phyloP scores from a whole-genome alignment of 306 rosid species.

The Trichosanthes cucumerina region DNA sequence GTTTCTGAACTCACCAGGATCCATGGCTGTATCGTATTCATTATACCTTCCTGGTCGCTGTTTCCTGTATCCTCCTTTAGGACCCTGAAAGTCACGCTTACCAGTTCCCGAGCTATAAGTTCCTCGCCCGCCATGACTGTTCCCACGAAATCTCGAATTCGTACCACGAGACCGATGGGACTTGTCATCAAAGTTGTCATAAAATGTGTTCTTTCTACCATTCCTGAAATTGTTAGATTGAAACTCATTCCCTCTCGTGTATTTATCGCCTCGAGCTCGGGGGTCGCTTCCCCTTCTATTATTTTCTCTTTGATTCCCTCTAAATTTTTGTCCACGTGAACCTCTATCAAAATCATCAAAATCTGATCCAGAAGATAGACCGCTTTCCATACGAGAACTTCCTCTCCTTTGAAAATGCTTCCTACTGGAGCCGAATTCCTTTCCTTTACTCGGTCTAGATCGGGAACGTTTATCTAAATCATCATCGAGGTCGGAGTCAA shows the following conservation, averaged over 20 bases:
- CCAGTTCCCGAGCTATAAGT: slow-evolving; percentile 23
- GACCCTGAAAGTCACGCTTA: slow-evolving; percentile 14
- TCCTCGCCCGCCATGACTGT: slow-evolving; percentile 21
- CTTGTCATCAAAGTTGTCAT: slow-evolving; percentile 34
- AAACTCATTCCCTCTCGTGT: slow-evolving; percentile 20
- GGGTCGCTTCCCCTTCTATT: slow-evolving; percentile 6
- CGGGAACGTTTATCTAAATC: slow-evolving; percentile 28
- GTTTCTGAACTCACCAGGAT: slow-evolving; percentile 44
- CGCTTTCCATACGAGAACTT: slow-evolving; percentile 15
- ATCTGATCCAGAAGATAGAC: slow-evolving; percentile 25
- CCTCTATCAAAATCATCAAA: slow-evolving; percentile 16
- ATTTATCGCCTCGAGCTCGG: slow-evolving; percentile 16
- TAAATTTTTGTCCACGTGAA: slow-evolving; percentile 6
- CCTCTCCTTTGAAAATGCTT: slow-evolving; percentile 28
- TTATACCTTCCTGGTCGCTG: slow-evolving; percentile 20
- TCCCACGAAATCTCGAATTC: slow-evolving; percentile 28
- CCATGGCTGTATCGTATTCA: slow-evolving; percentile 26
- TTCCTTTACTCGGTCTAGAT: slow-evolving; percentile 32
- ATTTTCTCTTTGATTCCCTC: slow-evolving; percentile 15
- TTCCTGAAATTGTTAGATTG: slow-evolving; percentile 30
- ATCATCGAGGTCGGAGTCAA: slow-evolving; percentile 65
- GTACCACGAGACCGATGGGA: slow-evolving; percentile 25
- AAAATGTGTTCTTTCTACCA: slow-evolving; percentile 27
- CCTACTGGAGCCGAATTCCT: slow-evolving; percentile 19
- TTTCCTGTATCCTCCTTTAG: slow-evolving; percentile 22